Conservation (phyloP, 768 basidiomycete species). For the Amanita inopinata region DNA sequence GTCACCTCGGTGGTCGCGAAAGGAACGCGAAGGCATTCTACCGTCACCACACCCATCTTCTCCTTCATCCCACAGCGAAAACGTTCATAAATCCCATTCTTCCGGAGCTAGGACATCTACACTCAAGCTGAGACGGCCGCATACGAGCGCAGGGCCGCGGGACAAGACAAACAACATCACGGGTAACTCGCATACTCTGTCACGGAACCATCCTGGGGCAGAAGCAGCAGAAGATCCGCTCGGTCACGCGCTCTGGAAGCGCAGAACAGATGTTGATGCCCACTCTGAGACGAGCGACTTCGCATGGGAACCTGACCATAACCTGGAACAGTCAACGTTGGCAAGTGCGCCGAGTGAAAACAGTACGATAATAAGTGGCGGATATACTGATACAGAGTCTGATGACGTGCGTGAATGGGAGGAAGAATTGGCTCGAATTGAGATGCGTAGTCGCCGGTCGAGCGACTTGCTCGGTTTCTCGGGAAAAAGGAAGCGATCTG, state of each 20-base stretch:
- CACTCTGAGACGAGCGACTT: too few species aligned
- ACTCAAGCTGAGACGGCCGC: conserved; percentile 41
- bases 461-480: conserved; percentile 39
- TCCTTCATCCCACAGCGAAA: too few species aligned
- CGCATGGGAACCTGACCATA: not conserved
- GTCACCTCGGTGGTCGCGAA: conserved; percentile 39
- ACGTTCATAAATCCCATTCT: conserved; percentile 16
- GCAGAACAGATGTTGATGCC: not conserved
- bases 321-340: conserved; percentile 13
- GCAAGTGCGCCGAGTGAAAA: conserved; percentile 21
- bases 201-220: conserved; percentile 5
- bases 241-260: conserved; percentile 4
- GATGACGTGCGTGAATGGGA: conserved; percentile 62
- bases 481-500: conserved; percentile 26
- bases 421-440: conserved; percentile 65
- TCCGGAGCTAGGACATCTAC: conserved; percentile 14
- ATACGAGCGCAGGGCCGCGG: conserved; percentile 66
- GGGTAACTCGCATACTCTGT: conserved; percentile 7
- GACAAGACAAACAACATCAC: conserved; percentile 30
- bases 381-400: conserved; percentile 22
- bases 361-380: conserved; percentile 20
- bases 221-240: not conserved
- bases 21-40: conserved; percentile 21
- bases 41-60: too few species aligned
- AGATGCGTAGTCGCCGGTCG: conserved; percentile 44